phyloP scores from a whole-genome alignment of 805 yeast species.

The Wickerhamomyces bovis region DNA sequence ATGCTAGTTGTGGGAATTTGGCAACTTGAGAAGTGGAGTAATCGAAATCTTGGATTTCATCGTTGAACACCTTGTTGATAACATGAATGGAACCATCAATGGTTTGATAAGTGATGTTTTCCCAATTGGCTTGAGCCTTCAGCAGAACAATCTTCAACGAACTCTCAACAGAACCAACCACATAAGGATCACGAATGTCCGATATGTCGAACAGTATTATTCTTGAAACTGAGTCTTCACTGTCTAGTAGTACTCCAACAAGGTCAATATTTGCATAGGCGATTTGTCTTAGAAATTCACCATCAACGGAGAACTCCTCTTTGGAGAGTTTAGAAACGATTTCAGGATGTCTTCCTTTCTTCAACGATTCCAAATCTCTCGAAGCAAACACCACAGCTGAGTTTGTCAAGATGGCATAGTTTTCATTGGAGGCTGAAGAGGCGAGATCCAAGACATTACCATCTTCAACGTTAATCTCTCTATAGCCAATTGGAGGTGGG shows the following conservation, averaged over 20 bases:
- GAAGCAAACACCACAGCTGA: slow-evolving; percentile 40
- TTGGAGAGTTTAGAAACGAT: slow-evolving; percentile 16
- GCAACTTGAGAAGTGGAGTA: slow-evolving; percentile 31
- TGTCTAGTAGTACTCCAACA: slow-evolving; percentile 58
- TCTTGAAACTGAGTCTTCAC: slow-evolving; percentile 38
- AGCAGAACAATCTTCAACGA: slow-evolving; percentile 48
- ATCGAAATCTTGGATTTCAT: slow-evolving; percentile 23
- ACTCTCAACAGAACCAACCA: slow-evolving; percentile 37
- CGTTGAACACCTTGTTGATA: slow-evolving; percentile 21
- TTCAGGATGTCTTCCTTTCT: slow-evolving; percentile 42
- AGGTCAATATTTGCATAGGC: slow-evolving; percentile 46
- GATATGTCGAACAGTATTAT: slow-evolving; percentile 44
- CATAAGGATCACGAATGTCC: slow-evolving; percentile 35
- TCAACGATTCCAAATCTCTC: slow-evolving; percentile 39
- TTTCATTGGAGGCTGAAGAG: slow-evolving; percentile 50
- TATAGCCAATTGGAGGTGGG: slow-evolving; percentile 88
- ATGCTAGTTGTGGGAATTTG: slow-evolving; percentile 66
- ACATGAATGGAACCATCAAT: slow-evolving; percentile 54
- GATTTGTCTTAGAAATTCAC: slow-evolving; percentile 56
- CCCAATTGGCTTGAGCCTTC: slow-evolving; percentile 48
- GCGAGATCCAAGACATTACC: slow-evolving; percentile 60
- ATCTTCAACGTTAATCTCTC: slow-evolving; percentile 49
- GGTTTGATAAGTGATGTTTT: slow-evolving; percentile 49
- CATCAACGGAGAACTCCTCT: slow-evolving; percentile 30
- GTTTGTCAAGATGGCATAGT: slow-evolving; percentile 52